Evolutionary conservation across 2,329 filamentous ascomycete genomes (phyloP), one percentile per base, ranked within the genome.

Genomic region (Arthrobotrys musiformis): DNA sequence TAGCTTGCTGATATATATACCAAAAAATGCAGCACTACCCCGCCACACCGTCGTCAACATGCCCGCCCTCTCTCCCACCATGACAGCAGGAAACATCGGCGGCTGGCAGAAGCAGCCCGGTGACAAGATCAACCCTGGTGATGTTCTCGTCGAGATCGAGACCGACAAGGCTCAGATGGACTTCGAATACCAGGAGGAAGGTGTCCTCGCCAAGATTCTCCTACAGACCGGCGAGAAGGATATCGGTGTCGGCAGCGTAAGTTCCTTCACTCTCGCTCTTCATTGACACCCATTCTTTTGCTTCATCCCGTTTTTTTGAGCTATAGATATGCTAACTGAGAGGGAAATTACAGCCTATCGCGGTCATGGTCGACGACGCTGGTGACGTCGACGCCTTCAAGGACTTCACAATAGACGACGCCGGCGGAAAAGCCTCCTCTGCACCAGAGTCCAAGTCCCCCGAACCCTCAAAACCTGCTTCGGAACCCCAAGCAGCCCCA

Each of bases 151-250:
- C 81, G 94, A 97, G 88, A 97, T 98, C 82, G 95, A 99, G 89
- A 99, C 95, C 82, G 95, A 99, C 86, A 99, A 99, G 89, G 95
- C 95, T 80, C 95, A 98, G 87, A 99, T 99, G 95, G 95, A 99
- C 87, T 98, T 99, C 84, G 95, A 99, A 86, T 98, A 97, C 86
- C 95, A 99, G 86, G 95, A 99, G 83, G 95, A 98, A 84, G 95
- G 94, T 87, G 89, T 97, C 78, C 88, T 99, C 81, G 94, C 95
- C 82, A 97, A 97, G 89, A 89, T 98, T 79, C 87, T 99, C 83
- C 95, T 93, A 86, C 92, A 97, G 52, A 91, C 91, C 77, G 96
- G 96, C 80, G 91, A 91, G 85, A 99, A 98, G 88, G 95, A 99
- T 84, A 87, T 99, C 79, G 85, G 94, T 30, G 93, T 99, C 82